Conservation (phyloP, 208 protist genomes). For the Trypanosoma brucei region DNA sequence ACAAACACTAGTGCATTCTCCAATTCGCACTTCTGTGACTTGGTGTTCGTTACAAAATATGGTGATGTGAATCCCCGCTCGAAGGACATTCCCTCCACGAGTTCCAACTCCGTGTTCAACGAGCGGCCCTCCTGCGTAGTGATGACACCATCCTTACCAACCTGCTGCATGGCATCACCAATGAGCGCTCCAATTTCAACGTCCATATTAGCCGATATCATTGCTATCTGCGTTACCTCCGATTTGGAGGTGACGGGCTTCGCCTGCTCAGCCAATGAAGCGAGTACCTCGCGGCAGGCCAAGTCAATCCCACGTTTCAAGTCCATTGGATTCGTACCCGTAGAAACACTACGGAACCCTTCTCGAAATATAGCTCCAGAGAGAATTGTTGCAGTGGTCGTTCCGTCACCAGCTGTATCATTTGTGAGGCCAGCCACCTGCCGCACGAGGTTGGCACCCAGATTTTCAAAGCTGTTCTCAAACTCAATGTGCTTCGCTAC, state of each 20-base stretch:
- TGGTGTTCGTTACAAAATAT: constrained; percentile 99
- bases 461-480: constrained; percentile 96
- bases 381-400: constrained; percentile 99
- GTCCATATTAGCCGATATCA: constrained; percentile 99
- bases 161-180: constrained; percentile 98
- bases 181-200: constrained; percentile 98
- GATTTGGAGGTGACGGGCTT: constrained; percentile 96
- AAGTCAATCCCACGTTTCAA: constrained; percentile 98
- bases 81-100: constrained; percentile 98
- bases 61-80: constrained; percentile 98
- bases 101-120: constrained; percentile 97
- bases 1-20: constrained; percentile 95
- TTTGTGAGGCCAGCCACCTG: constrained; percentile 97
- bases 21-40: constrained; percentile 95
- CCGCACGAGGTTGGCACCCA: constrained; percentile 97
- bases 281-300: constrained; percentile 92
- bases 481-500: constrained; percentile 99
- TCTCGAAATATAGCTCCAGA: constrained; percentile 97
- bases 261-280: constrained; percentile 91
- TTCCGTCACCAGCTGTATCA: constrained; percentile 97
- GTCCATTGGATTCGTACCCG: constrained; percentile 99
- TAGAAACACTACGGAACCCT: constrained; percentile 96
- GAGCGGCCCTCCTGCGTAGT: constrained; percentile 99
- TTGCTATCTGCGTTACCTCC: constrained; percentile 99
- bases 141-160: constrained; percentile 99